Base-by-base conservation (phyloP, 2,329 filamentous ascomycete genomes). In the Byssochlamys sp. region DNA sequence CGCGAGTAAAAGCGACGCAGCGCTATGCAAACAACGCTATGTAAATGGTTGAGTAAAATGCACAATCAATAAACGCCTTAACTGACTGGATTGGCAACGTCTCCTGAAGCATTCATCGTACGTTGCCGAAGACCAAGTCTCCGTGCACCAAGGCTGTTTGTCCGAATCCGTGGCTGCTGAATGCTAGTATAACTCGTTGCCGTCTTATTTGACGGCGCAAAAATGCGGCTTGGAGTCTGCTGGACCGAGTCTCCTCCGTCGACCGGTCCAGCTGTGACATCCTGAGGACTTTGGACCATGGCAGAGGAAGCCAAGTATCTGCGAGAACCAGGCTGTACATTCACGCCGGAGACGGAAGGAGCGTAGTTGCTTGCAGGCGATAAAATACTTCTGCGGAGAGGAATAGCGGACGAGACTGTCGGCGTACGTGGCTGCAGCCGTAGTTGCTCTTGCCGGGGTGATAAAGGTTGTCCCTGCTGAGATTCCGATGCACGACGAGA, bases 311-410 rank as follows among this genome's bases (percentile, higher is more conserved):
- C 52, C 4, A 69, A 71, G 55, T 75, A 76, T 25, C 74, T 67
- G 28, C 72, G 73, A 25, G 71, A 75, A 24, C 74, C 74, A 1
- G 73, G 73, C 58, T 75, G 73, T 48, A 76, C 73, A 56, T 73
- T 75, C 24, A 71, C 63, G 55, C 71, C 67, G 4, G 70, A 63
- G n/a, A 71, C 67, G 19, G 72, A 65, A 3, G 72, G 72, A 4
- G 73, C 67, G 58, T 70, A 71, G 3, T 65, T 63, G 5, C 52
- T 48, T 14, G 66, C 62, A 6, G 71, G 67, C 2, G 71, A 66
- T 54, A 69, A 65, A 55, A 70, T 68, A 64, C 66, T 72, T 58
- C 73, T 69, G 33, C 74, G 73, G 45, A 73, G 68, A 9, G 72
- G 71, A 48, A 75, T 71, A 3, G 61, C 63, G 5, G 71, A 70